Base-by-base conservation (phyloP, 306 rosid genomes). In the Gleditsia sinensis region DNA sequence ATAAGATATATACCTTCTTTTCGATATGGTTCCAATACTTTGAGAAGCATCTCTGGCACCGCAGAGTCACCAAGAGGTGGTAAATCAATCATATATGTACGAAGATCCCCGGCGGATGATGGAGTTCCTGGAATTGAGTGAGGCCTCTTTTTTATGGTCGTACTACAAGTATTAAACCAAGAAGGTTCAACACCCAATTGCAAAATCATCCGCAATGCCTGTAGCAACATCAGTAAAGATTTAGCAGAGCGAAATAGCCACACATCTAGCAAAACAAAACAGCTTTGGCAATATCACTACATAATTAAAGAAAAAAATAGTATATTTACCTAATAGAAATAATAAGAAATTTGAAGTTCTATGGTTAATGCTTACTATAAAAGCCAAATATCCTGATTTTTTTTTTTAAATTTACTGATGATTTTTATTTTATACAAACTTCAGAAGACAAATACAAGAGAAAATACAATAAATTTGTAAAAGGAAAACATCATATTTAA, bases 141-240 rank as follows among this genome's bases (percentile, higher is more conserved):
- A 75, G 95, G 97, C 74, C 96, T 84, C 89, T 87, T 92, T 39
- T 79, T 77, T 67, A 94, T 64, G 73, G 79, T 78, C 17, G 95
- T 90, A 82, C 97, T 89, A 67, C 89, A 76, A 46, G 97, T 93
- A 83, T 93, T 93, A 85, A 93, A 94, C 99, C 99, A 94, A 56
- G 96, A 86, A 40, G 97, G 96, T 77, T 84, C 87, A 81, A 94
- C 96, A 46, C 99, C 96, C 81, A 92, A 85, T 80, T 94, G 99
- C 87, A 94, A 84, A 77, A 94, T 88, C 96, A 88, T 90, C 76
- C 95, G 88, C 61, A 94, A 76, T 32, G 97, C 99, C 99, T 94
- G 93, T 37, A 43, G 63, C 59, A 74, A 42, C 69, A 67, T 30
- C 61, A 74, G 78, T 33, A 61, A 66, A 63, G 34, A 75, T 55